Evolutionary conservation across 2,329 filamentous ascomycete species (phyloP), one percentile per base, ranked within the genome.

Genomic region (Ascomycota sp.): DNA sequence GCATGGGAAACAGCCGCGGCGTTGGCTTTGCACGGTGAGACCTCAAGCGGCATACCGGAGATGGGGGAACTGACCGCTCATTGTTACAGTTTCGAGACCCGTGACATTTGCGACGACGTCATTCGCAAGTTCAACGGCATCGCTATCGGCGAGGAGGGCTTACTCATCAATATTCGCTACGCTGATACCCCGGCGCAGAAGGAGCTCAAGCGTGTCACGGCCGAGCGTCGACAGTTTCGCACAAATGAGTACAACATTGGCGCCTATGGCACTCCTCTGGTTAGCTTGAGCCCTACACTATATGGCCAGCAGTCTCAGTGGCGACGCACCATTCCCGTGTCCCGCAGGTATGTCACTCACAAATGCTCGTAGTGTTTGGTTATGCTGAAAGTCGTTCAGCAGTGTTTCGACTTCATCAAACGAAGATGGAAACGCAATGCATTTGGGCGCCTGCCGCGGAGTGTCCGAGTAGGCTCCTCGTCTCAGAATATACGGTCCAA

Each of bases 181-280:
- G 86, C 91, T 37, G 89, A 98, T 47, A 98, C 89, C 23, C 81
- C 89, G 32, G 79, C 86, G 37, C 89, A 98, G 55, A 98, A 98
- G 61, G 73, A 89, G 48, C 65, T 98, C 41, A 98, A 98, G 65
- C 78, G 89, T 38, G 78, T 94, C 48, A 95, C 86, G 25, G 83
- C 89, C 21, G 83, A 93, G 50, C 81, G 85, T 33, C 83, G 89
- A 36, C 82, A 92, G 46, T 95, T 93, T 57, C 81, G 89, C 35
- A 89, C 86, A 34, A 89, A 89, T 33, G 89, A 95, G 59, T 95
- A 95, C 56, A 85, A 85, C 43, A 73, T 75, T 36, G 69, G 71
- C 34, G 71, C 71, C 26, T 75, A 75, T 41, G 71, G 71, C 35
- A 72, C 68, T 35, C 59, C 65, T 28, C 60, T 65, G 35, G 66